Conservation (phyloP, 2,329 filamentous ascomycete genomes). For the Xylariaceae sp. region DNA sequence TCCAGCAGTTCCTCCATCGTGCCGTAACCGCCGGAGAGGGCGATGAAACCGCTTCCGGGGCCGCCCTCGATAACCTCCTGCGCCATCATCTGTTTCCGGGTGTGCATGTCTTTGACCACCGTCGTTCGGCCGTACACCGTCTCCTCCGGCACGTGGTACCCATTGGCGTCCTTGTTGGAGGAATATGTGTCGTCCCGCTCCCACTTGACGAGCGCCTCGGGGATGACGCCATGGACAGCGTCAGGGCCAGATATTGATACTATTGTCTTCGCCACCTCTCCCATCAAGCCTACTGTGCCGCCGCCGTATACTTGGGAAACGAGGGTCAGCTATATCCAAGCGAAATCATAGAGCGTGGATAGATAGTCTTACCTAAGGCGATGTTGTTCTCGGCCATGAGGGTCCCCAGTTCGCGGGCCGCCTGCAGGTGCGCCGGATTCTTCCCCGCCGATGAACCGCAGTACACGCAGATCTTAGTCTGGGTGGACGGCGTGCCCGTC, state of each 20-base stretch:
- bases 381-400: conserved; percentile 78
- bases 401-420: conserved; percentile 74
- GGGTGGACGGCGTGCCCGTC: conserved; percentile 40
- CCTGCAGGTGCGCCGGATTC: conserved; percentile 73
- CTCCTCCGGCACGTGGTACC: conserved; percentile 65
- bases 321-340: conserved; percentile 11
- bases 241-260: conserved; percentile 79
- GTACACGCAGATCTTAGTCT: conserved; percentile 85
- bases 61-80: conserved; percentile 80
- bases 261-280: conserved; percentile 84
- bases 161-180: conserved; percentile 46
- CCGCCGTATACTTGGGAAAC: conserved; percentile 77
- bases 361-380: conserved; percentile 59
- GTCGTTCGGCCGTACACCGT: conserved; percentile 79
- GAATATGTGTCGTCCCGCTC: conserved; percentile 68
- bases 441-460: conserved; percentile 81
- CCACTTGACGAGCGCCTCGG: conserved; percentile 77
- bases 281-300: conserved; percentile 94
- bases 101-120: conserved; percentile 94
- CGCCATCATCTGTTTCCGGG: conserved; percentile 92
- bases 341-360: neutral
- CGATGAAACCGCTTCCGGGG: conserved; percentile 85
- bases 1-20: conserved; percentile 96
- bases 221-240: conserved; percentile 91
- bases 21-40: conserved; percentile 82